A percentile compares a stretch with the other conserved stretches of the same genome.
These are phyloP conservation scores for Cyclotella choctawhatcheeana DNA, from an alignment of 108 stramenopile species.

Conservation along the genomic window DNA sequence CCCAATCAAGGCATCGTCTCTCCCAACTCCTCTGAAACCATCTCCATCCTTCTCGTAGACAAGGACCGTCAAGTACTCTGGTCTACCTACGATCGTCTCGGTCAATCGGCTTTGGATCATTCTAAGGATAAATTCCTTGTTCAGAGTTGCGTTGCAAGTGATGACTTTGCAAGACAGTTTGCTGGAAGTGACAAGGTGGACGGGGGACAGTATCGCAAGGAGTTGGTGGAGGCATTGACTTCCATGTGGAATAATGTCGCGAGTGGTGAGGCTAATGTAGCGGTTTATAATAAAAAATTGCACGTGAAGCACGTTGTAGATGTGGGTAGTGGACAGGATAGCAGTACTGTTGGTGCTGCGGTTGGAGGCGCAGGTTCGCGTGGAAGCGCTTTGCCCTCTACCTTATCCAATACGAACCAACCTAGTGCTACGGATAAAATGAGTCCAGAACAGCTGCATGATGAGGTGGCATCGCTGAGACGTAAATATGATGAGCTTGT, in stretches of 20 bases:
- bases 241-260: conserved; percentile 83
- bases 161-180: conserved; percentile 55
- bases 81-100: conserved; percentile 86
- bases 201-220: conserved; percentile 47
- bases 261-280: conserved; percentile 19
- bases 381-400: not conserved
- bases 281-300: conserved; percentile 81
- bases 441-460: conserved; percentile 76
- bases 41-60: conserved; percentile 87
- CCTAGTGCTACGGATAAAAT: conserved; percentile 58
- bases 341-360: not conserved
- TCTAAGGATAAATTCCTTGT: conserved; percentile 94
- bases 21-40: conserved; percentile 73
- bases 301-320: conserved; percentile 81
- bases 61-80: conserved; percentile 85
- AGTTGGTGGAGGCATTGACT: conserved; percentile 77
- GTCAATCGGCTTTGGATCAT: conserved; percentile 90
- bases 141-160: conserved; percentile 68
- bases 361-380: conserved; percentile 2
- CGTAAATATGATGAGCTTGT: conserved; percentile 95
- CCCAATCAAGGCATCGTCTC: conserved; percentile 91
- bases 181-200: conserved; percentile 32
- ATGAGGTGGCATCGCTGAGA: conserved; percentile 75
- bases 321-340: conserved; percentile 13
- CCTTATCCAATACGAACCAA: conserved; percentile 38